Percentiles rank a stretch among this genome's conserved stretches.
These are phyloP conservation scores for Dujonia santamariae DNA, from an alignment of 1,139 yeast genomes.

Conservation along the genomic window DNA sequence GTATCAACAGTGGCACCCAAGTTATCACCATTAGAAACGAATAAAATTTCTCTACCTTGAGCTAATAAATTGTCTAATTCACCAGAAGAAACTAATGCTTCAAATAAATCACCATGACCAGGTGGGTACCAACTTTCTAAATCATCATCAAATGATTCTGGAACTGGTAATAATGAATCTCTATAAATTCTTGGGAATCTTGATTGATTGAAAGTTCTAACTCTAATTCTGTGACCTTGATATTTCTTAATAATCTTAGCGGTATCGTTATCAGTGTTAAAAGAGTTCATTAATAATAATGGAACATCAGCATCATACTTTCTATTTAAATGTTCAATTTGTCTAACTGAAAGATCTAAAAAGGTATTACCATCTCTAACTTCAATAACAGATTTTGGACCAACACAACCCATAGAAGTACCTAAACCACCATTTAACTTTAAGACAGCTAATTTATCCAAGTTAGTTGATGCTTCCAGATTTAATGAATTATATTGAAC, in stretches of 20 bases:
- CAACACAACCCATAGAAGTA: conserved; percentile 99
- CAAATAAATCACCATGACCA: conserved; percentile 98
- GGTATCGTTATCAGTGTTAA: conserved; percentile 96
- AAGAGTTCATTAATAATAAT: conserved; percentile 93
- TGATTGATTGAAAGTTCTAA: conserved; percentile 95
- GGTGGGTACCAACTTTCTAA: conserved; percentile 97
- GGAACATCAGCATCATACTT: conserved; percentile 93
- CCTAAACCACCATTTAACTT: conserved; percentile 98
- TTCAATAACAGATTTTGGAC: conserved; percentile 97
- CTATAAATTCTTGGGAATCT: conserved; percentile 93
- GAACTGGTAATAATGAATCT: conserved; percentile 94
- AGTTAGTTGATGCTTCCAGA: conserved; percentile 41
- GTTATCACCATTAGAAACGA: conserved; percentile 97
- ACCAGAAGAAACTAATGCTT: conserved; percentile 84
- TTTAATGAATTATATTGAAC: conserved; percentile 63
- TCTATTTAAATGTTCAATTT: conserved; percentile 92
- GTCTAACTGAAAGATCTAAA: conserved; percentile 92
- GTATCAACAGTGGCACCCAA: conserved; percentile 97
- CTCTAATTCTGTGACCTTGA: conserved; percentile 94
- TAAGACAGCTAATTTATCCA: conserved; percentile 87
- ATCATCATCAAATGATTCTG: conserved; percentile 68
- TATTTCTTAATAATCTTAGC: conserved; percentile 94
- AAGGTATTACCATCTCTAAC: conserved; percentile 98
- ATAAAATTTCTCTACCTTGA: conserved; percentile 91
- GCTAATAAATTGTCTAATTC: conserved; percentile 86